phyloP scores from a whole-genome alignment of 495 filamentous ascomycete genomes.

The Pseudotulostoma volvatum region DNA sequence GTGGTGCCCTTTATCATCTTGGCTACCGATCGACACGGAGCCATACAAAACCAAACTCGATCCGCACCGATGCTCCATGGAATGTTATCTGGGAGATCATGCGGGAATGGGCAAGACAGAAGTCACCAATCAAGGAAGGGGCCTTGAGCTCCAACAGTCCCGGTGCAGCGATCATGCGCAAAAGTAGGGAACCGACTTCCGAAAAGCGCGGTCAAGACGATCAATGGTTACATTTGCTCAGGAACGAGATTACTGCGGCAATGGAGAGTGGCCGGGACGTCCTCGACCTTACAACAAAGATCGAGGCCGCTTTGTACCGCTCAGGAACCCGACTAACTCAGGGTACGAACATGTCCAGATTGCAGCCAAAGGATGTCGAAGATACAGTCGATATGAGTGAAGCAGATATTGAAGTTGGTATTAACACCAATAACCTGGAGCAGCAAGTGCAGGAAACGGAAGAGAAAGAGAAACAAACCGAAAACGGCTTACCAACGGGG shows the following conservation, averaged over 20 bases:
- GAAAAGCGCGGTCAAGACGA: slow-evolving; percentile 9
- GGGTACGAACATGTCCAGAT: neutral
- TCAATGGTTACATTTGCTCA: slow-evolving; percentile 15
- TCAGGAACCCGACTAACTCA: slow-evolving; percentile 10
- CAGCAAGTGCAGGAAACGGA: slow-evolving; percentile 14
- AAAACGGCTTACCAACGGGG: no score
- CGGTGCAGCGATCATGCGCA: slow-evolving; percentile 48
- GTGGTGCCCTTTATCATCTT: slow-evolving; percentile 61
- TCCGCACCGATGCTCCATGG: slow-evolving; percentile 88
- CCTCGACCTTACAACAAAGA: slow-evolving; percentile 22
- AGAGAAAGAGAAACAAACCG: no score
- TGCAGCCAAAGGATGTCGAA: neutral
- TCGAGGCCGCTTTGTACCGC: slow-evolving; percentile 32
- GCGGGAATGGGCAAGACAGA: slow-evolving; percentile 74
- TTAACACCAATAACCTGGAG: slow-evolving; percentile 8
- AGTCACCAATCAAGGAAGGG: slow-evolving; percentile 50
- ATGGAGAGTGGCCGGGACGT: slow-evolving; percentile 21
- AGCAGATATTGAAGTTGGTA: neutral
- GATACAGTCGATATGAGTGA: slow-evolving; percentile 1
- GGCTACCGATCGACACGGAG: slow-evolving; percentile 71
- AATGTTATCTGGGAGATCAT: slow-evolving; percentile 81
- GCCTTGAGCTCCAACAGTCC: slow-evolving; percentile 50
- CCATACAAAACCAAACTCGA: slow-evolving; percentile 73
- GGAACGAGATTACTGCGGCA: slow-evolving; percentile 19
- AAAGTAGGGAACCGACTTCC: slow-evolving; percentile 18